A percentile compares a stretch with the other conserved stretches of the same genome.
Conservation (phyloP, 164 flowering plant species). For the Hamamelis virginiana region DNA sequence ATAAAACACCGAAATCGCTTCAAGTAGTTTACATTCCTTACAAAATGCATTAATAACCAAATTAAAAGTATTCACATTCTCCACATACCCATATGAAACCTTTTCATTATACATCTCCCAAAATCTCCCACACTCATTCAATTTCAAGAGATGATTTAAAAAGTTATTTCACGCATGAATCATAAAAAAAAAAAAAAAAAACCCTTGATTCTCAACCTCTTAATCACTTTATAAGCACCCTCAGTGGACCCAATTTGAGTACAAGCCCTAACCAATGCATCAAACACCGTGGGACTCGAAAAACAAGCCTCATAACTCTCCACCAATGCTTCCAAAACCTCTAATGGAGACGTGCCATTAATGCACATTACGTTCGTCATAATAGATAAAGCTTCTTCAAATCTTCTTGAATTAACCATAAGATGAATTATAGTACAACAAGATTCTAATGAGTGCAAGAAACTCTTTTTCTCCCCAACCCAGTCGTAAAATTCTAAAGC, state of each 20-base stretch:
- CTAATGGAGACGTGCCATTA: conserved; percentile 18
- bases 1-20: conserved; percentile 31
- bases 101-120: conserved; percentile 29
- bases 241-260: conserved; percentile 27
- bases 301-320: conserved; percentile 11
- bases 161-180: conserved; percentile 43
- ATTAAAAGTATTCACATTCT: conserved; percentile 33
- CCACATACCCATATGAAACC: conserved; percentile 28
- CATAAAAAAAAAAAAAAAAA: conserved; percentile 15
- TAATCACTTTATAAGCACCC: conserved; percentile 32
- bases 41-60: conserved; percentile 32
- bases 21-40: conserved; percentile 25
- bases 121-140: conserved; percentile 20
- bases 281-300: conserved; percentile 24
- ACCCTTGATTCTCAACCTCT: conserved; percentile 20
- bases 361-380: conserved; percentile 22
- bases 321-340: conserved; percentile 30
- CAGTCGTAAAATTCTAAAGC: conserved; percentile 42
- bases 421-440: conserved; percentile 29
- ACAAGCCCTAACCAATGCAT: conserved; percentile 39
- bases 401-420: conserved; percentile 26
- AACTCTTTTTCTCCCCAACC: conserved; percentile 18
- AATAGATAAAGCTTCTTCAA: conserved; percentile 23
- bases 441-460: conserved; percentile 27
- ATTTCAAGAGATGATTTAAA: conserved; percentile 33